Base-by-base conservation (phyloP, 1,139 yeast species). In the Barnettozyma hawaiiensis region DNA sequence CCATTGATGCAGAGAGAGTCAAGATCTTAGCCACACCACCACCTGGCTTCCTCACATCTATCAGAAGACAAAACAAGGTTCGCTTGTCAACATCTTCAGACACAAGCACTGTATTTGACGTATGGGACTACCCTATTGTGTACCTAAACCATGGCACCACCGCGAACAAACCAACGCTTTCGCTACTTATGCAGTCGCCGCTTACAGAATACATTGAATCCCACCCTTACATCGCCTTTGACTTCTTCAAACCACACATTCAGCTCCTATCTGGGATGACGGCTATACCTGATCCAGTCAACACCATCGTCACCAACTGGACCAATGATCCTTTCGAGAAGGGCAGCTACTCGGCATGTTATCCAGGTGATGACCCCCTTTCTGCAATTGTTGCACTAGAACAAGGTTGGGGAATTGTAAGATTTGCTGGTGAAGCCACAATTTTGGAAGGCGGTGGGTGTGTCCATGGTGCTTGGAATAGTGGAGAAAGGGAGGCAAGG, bases 351-450 rank as follows among this genome's bases (percentile, higher is more conserved):
- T 72, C 85, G 14, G 89, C 87, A 0, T 70, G 85, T 39, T 59
- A 66, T 26, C 77, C 83, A 0, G 81, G 78, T 11, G 89, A 85
- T 57, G 85, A 81, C 52, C 85, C 89, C 0, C 66, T 76, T 15
- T 81, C 75, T 40, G 51, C 70, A 28, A 68, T 79, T 4, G 60
- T 80, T 7, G 75, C 81, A 6, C 67, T 85, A 43, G 70, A 73
- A 28, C 71, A 74, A 24, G 85, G 85, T 0, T 69, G 67, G 35
- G 84, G 79, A 29, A 58, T 61, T 1, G 67, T 86, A 6, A 66
- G 92, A 41, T 86, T 86, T 65, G 95, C 95, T 0, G 96, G 96
- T 11, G 96, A 86, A 60, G 95, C 85, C 57, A 78, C 94, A 2
- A 73, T 75, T 20, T 64, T 71, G 53, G 86, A 82, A 47, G 95